Evolutionary conservation across 2,329 filamentous ascomycete genomes (phyloP), one percentile per base, ranked within the genome.

Genomic region (Apiospora koreana): DNA sequence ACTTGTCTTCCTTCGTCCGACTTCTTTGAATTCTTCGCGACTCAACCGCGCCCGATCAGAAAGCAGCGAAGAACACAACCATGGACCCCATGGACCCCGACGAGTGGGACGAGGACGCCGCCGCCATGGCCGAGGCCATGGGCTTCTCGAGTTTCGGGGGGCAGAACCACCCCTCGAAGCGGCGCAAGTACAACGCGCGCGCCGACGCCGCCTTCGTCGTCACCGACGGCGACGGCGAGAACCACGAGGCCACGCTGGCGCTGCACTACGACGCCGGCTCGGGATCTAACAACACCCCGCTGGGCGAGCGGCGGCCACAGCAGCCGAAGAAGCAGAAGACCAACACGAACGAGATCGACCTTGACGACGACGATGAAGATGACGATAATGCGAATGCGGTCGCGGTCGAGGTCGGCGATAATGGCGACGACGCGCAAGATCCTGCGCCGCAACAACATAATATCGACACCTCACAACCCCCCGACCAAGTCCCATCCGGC

Each of bases 91-190:
- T 67, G 46, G 48, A 64, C 70, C 76, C 78, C 75, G 77, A 78
- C 68, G 70, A 73, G 48, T 48, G 62, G 42, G 77, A 80, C 46
- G 77, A 78, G n/a, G 77, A 77, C 25, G 84, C 87, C 66, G 81
- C 83, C 54, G 87, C 87, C 68, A 89, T 93, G 79, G 90, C 90
- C 28, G 87, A 88, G 54, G 86, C 88, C 65, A 92, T 94, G 90
- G 93, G 93, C 73, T 94, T 94, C 80, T 87, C 90, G 10, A 86
- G 88, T 70, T 95, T 95, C 77, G 92, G 92, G 74, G 80, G 82
- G 12, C 83, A 87, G 74, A 79, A 78, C 83, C 54, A 62, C 68
- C 82, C 86, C 1, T 84, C 85, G 58, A 93, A 92, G 79, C 92
- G 92, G 79, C 87, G 92, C 72, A 91, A 91, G 76, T 91, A 89